Evolutionary conservation across 352 stramenopile genomes (phyloP).

Genomic region (Phytophthora sansomeana): DNA sequence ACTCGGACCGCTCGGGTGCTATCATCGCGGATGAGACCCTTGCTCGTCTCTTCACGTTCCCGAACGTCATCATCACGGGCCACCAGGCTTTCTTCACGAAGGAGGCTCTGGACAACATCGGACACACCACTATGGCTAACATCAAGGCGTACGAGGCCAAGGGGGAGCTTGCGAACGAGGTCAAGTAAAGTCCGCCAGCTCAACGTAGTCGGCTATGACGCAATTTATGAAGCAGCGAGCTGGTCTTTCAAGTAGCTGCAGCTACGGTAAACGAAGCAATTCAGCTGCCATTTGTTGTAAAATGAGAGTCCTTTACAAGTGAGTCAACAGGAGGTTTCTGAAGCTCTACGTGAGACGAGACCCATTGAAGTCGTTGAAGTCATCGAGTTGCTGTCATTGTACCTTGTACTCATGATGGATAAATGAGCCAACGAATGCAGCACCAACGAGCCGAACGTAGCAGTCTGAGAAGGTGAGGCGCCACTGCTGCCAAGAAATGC

Average conservation of each 20-base stretch:
- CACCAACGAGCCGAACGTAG: no score
- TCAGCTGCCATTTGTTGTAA: no score
- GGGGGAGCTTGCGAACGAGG: conserved; percentile 59
- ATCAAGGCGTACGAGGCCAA: conserved; percentile 62
- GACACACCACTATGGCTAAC: conserved; percentile 58
- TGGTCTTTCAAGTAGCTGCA: not conserved
- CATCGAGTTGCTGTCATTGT: no score
- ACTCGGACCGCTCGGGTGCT: conserved; percentile 72
- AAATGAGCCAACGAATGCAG: no score
- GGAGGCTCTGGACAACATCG: conserved; percentile 78
- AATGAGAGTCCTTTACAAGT: no score
- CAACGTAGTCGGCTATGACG: conserved; percentile 8
- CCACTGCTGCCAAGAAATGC: no score
- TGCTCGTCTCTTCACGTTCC: conserved; percentile 68
- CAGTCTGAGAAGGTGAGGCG: no score
- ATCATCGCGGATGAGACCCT: conserved; percentile 78
- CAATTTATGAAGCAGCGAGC: conserved; percentile 1
- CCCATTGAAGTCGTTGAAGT: no score
- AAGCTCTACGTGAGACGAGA: no score
- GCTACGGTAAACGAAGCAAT: no score
- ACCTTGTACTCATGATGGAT: no score
- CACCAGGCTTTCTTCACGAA: conserved; percentile 48
- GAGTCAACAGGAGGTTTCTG: no score
- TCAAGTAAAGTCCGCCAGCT: conserved; percentile 45
- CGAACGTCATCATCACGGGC: conserved; percentile 64